phyloP scores from a whole-genome alignment of 306 rosid species.

The Cyclanthera cordifolia region DNA sequence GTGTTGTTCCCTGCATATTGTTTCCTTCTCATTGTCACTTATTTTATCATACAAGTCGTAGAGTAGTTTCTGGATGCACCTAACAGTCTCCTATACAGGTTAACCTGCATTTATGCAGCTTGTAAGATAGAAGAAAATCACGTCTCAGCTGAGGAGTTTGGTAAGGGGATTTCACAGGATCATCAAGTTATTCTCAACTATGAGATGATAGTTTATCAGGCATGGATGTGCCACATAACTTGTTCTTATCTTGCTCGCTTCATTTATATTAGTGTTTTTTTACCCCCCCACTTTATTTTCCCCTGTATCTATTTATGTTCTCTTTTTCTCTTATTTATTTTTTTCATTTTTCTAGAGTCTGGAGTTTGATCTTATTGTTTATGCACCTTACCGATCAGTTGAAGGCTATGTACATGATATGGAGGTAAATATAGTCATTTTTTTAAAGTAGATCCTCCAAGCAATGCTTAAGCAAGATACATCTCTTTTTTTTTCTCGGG shows the following conservation, averaged over 20 bases:
- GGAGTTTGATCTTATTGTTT: conserved; percentile 90
- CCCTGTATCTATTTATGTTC: neutral
- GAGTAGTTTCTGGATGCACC: conserved; percentile 7
- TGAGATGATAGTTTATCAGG: conserved; percentile 99
- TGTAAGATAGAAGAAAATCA: conserved; percentile 99
- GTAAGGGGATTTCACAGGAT: conserved; percentile 98
- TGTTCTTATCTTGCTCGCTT: conserved; percentile 13
- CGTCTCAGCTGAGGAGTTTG: conserved; percentile 99
- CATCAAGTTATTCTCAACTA: conserved; percentile 98
- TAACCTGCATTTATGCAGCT: conserved; percentile 93
- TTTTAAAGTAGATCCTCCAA: neutral
- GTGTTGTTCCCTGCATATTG: neutral
- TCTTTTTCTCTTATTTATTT: conserved; percentile 9
- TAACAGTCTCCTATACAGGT: conserved; percentile 36
- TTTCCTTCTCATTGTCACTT: neutral
- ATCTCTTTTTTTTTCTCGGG: conserved; percentile 9
- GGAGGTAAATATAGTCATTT: conserved; percentile 36
- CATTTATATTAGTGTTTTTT: neutral
- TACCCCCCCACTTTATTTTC: conserved; percentile 1
- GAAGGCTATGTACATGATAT: conserved; percentile 65
- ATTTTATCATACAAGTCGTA: neutral
- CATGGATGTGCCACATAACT: conserved; percentile 52
- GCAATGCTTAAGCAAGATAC: neutral
- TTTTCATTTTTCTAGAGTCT: conserved; percentile 46
- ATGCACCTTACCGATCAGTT: conserved; percentile 75